These are phyloP conservation scores for Daldinia vernicosa DNA, from an alignment of 495 filamentous ascomycete species.

Conservation along the genomic window DNA sequence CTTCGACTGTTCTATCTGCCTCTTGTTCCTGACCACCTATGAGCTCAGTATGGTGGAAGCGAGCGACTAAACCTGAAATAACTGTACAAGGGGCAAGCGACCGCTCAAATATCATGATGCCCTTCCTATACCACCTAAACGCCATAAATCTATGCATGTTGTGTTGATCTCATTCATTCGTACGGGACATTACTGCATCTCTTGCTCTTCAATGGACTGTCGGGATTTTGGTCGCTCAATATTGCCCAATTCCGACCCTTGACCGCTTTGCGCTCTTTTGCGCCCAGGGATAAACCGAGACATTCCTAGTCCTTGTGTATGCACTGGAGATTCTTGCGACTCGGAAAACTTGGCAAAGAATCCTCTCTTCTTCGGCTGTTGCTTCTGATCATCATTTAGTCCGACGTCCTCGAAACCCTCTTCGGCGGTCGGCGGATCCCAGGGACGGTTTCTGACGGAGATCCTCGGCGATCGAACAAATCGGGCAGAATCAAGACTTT, in stretches of 20 bases:
- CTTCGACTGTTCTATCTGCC: conserved; percentile 17
- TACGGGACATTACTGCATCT: conserved; percentile 45
- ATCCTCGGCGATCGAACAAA: conserved; percentile 65
- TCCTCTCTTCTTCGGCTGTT: conserved; percentile 73
- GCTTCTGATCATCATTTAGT: conserved; percentile 75
- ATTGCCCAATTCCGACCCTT: conserved; percentile 71
- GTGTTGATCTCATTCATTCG: conserved; percentile 12
- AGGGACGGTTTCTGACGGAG: conserved; percentile 59
- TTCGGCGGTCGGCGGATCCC: conserved; percentile 69
- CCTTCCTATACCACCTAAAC: conserved; percentile 31
- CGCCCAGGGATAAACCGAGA: conserved; percentile 75
- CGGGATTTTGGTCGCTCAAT: conserved; percentile 56
- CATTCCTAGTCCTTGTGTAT: conserved; percentile 51
- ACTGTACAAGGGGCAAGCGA: conserved; percentile 39
- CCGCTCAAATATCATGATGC: conserved; percentile 43
- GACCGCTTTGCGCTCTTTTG: conserved; percentile 78
- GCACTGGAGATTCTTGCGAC: conserved; percentile 52
- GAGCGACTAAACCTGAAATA: conserved; percentile 36
- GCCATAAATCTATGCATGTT: conserved; percentile 43
- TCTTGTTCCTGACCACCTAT: conserved; percentile 32
- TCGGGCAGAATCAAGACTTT: conserved; percentile 78
- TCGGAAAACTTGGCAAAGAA: conserved; percentile 90
- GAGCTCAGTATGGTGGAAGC: conserved; percentile 29
- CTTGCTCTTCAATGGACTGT: conserved; percentile 46
- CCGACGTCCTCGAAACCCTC: conserved; percentile 92